Percentiles rank a stretch among this genome's conserved stretches.
These are phyloP conservation scores for Picochlorum sp. DNA, from an alignment of 139 green algal species.

Conservation along the genomic window DNA sequence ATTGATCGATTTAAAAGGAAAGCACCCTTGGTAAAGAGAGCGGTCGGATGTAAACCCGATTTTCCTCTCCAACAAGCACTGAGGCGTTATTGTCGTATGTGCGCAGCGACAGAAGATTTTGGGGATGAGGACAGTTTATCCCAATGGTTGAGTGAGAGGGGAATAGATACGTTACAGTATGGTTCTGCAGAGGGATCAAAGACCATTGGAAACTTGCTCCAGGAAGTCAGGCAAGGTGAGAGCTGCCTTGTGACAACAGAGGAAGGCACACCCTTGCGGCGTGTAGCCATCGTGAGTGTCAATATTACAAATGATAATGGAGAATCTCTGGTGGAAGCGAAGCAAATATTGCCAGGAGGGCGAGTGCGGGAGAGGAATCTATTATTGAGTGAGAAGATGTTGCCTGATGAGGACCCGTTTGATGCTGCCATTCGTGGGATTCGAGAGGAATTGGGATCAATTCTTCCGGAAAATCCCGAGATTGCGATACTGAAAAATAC, in stretches of 20 bases:
- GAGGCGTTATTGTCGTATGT: too few relatives aligned
- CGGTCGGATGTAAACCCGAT: too few relatives aligned
- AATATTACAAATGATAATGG: constrained; percentile 5
- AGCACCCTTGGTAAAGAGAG: too few relatives aligned
- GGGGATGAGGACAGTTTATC: background rate
- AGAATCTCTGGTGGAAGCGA: constrained; percentile 7
- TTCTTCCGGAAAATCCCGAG: background rate
- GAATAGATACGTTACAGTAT: constrained; percentile 1
- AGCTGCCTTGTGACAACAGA: background rate
- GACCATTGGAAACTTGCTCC: background rate
- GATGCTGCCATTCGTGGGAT: constrained; percentile 4
- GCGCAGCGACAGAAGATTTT: too few relatives aligned
- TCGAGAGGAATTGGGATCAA: constrained; percentile 6
- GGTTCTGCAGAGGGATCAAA: constrained; percentile 6
- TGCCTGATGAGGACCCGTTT: background rate
- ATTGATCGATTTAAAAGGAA: too few relatives aligned
- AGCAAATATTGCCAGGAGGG: constrained; percentile 2
- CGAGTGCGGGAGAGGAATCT: constrained; percentile 2
- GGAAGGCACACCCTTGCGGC: background rate
- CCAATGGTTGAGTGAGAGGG: background rate
- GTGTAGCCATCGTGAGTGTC: constrained; percentile 9
- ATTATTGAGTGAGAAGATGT: constrained; percentile 9
- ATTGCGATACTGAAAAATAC: constrained; percentile 2
- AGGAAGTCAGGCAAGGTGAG: constrained; percentile 10
- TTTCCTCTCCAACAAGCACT: too few relatives aligned